Evolutionary conservation across 306 rosid genomes (phyloP), one percentile per base, ranked within the genome.

Genomic region (Glycyrrhiza uralensis): DNA sequence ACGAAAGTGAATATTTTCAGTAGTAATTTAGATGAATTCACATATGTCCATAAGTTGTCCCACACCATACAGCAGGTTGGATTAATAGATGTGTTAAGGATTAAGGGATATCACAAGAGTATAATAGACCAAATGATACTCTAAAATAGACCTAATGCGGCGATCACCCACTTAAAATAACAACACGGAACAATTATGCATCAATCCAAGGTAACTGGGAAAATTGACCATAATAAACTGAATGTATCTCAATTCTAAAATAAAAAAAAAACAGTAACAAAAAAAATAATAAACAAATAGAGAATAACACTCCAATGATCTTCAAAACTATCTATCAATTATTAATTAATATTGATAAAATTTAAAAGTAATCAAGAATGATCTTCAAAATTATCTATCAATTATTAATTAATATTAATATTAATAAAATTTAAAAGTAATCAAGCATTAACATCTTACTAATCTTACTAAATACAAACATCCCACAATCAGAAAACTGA

Each of bases 1-100:
- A 17, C 4, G 14, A 38, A 67, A 62, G 54, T 19, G 14, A 26
- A 12, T 14, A 55, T 35, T 76, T 54, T 71, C 66, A 79, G 71
- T 50, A 28, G 47, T 44, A 47, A 60, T 35, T 66, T 59, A 29
- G 17, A 73, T 6, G 17, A 29, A 47, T 22, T 68, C 9, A 49
- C 5, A 74, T 13, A 38, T 20, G 72, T 18, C 49, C 28, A 74
- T 17, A 13, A 49, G 49, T 23, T 64, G 10, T n/a, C 30, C 66
- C 4, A 49, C 44, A 15, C 14, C 39, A 58, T 20, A 52, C 58
- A 65, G 24, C 15, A 12, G 55, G 50, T 35, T 13, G 22, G 32
- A 18, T 33, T 42, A 15, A 22, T 26, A 29, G 41, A 46, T 28
- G 4, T 6, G 54, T 15, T 67, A 1, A 45, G 30, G 61, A 20